Percentiles rank a stretch among this genome's conserved stretches.
These are phyloP conservation scores for Rhizoctonia solani DNA, from an alignment of 1,284 basidiomycete genomes.

Conservation along the genomic window DNA sequence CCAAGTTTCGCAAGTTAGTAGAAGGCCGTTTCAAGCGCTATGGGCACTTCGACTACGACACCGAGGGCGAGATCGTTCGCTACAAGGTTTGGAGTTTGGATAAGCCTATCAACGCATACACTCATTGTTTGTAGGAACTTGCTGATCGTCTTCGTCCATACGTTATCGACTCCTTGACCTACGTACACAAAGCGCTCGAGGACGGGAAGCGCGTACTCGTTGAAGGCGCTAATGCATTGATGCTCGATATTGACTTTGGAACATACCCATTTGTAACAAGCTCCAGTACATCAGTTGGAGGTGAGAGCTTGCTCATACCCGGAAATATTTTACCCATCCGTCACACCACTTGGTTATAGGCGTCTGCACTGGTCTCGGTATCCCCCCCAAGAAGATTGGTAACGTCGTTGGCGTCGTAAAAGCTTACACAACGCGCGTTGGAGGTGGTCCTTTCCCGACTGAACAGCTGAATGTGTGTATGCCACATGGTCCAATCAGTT, in stretches of 20 bases:
- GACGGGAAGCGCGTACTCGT: constrained; percentile 82
- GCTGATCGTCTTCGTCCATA: constrained; percentile 87
- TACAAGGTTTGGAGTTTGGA: constrained; percentile 66
- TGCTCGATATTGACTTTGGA: constrained; percentile 98
- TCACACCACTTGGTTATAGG: constrained; percentile 44
- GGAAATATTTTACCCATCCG: constrained; percentile 36
- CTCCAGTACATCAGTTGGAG: constrained; percentile 90
- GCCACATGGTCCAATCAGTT: background rate
- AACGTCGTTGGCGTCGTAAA: constrained; percentile 91
- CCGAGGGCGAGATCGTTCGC: constrained; percentile 91
- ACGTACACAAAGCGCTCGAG: constrained; percentile 78
- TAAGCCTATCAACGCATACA: constrained; percentile 10
- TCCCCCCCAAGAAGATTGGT: constrained; percentile 87
- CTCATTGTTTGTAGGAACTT: constrained; percentile 58
- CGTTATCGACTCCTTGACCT: constrained; percentile 86
- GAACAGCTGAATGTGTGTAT: constrained; percentile 83
- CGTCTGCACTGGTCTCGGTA: constrained; percentile 93
- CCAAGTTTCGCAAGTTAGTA: constrained; percentile 93
- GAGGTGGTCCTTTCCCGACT: constrained; percentile 96
- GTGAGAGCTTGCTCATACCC: background rate
- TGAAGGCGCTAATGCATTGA: constrained; percentile 96
- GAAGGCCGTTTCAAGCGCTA: constrained; percentile 98
- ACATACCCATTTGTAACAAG: constrained; percentile 98
- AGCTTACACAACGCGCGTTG: constrained; percentile 97
- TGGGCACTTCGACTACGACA: constrained; percentile 98